phyloP scores from a whole-genome alignment of 495 filamentous ascomycete species.

The Penicillium dipodomyicola region DNA sequence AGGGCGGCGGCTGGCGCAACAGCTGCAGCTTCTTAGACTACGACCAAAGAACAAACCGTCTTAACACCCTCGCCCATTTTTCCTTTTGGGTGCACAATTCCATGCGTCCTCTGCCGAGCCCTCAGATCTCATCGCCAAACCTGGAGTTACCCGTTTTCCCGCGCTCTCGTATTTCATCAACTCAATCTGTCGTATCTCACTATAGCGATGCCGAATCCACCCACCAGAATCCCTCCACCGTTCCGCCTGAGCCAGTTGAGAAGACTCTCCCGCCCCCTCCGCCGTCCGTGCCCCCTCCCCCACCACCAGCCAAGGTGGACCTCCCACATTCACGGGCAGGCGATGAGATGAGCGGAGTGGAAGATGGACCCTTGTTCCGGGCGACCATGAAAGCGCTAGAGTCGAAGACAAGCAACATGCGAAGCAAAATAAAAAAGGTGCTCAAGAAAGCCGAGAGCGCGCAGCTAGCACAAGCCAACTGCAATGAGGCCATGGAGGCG shows the following conservation, averaged over 20 bases:
- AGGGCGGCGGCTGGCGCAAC: conserved; percentile 90
- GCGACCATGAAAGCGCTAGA: conserved; percentile 96
- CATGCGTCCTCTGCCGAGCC: conserved; percentile 33
- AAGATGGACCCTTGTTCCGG: conserved; percentile 94
- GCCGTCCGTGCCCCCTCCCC: conserved; percentile 46
- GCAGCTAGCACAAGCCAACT: conserved; percentile 70
- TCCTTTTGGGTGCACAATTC: conserved; percentile 91
- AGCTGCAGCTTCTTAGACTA: conserved; percentile 97
- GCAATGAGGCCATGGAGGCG: conserved; percentile 76
- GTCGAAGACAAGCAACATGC: conserved; percentile 95
- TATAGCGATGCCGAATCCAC: conserved; percentile 61
- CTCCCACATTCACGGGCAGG: conserved; percentile 80
- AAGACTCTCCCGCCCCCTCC: conserved; percentile 45
- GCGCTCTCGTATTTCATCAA: conserved; percentile 75
- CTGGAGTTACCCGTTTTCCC: conserved; percentile 70
- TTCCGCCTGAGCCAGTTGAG: conserved; percentile 51
- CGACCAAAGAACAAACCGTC: conserved; percentile 83
- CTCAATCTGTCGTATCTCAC: conserved; percentile 76
- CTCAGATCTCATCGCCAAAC: conserved; percentile 59
- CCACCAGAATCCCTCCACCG: conserved; percentile 60
- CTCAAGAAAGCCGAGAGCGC: conserved; percentile 87
- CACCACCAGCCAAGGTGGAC: conserved; percentile 71
- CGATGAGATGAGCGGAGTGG: conserved; percentile 80
- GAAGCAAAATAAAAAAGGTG: conserved; percentile 90
- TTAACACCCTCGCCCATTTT: conserved; percentile 86